These are phyloP conservation scores for Lippia alba DNA, from an alignment of 305 asterid genomes.

Conservation along the genomic window DNA sequence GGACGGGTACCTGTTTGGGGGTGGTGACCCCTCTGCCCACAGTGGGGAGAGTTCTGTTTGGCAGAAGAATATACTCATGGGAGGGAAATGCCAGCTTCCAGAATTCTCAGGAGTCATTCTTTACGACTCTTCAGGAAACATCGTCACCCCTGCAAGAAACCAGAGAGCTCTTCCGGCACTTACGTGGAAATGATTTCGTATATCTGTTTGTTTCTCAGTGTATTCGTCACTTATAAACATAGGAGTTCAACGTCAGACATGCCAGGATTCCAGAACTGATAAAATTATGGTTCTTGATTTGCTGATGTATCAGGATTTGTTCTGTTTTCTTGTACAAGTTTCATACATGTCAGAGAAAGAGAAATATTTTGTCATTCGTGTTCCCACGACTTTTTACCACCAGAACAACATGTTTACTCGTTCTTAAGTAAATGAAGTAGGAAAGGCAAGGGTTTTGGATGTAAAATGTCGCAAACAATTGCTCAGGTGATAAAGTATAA, in stretches of 20 bases:
- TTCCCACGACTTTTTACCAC: too few relatives aligned
- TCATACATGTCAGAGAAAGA: not conserved
- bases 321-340: conserved; percentile 28
- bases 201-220: not conserved
- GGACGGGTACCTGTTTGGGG: conserved; percentile 48
- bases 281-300: conserved; percentile 12
- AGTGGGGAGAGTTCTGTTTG: conserved; percentile 71
- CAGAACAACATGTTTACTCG: too few relatives aligned
- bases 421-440: too few relatives aligned
- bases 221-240: not conserved
- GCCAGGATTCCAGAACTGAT: not conserved
- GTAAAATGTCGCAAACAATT: too few relatives aligned
- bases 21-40: conserved; percentile 50
- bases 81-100: conserved; percentile 93
- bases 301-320: conserved; percentile 5
- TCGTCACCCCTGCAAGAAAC: conserved; percentile 47
- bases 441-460: too few relatives aligned
- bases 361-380: not conserved
- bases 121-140: conserved; percentile 72
- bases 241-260: not conserved
- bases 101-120: conserved; percentile 89
- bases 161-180: conserved; percentile 66
- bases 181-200: conserved; percentile 58
- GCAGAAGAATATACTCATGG: conserved; percentile 91
- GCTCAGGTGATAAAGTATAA: too few relatives aligned